A percentile compares a stretch with the other conserved stretches of the same genome.
These are phyloP conservation scores for Candida sanyaensis DNA, from an alignment of 1,139 yeast genomes.

Conservation along the genomic window DNA sequence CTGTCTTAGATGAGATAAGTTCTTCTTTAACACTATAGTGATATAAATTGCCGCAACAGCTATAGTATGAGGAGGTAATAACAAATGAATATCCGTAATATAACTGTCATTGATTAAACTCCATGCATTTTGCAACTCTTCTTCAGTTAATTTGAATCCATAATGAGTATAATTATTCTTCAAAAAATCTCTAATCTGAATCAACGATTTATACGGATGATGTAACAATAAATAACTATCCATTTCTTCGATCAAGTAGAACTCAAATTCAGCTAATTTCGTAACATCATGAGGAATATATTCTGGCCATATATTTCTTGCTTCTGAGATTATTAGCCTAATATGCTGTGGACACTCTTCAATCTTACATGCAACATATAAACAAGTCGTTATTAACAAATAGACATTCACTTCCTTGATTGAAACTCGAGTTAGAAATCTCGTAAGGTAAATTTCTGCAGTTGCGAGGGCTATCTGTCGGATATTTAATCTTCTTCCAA, in stretches of 20 bases:
- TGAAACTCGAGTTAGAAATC: constrained; percentile 74
- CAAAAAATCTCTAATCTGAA: constrained; percentile 56
- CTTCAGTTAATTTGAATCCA: constrained; percentile 51
- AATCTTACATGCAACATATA: constrained; percentile 88
- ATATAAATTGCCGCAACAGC: constrained; percentile 82
- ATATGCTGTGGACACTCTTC: constrained; percentile 97
- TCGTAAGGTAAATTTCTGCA: constrained; percentile 77
- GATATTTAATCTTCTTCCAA: constrained; percentile 75
- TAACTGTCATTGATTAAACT: constrained; percentile 87
- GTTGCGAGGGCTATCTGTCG: constrained; percentile 87
- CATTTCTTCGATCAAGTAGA: constrained; percentile 87
- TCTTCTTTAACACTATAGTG: constrained; percentile 60
- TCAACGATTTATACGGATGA: constrained; percentile 83
- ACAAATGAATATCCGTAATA: constrained; percentile 78
- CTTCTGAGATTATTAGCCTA: constrained; percentile 77
- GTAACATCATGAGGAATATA: constrained; percentile 90
- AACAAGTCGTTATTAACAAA: constrained; percentile 77
- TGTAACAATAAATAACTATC: constrained; percentile 78
- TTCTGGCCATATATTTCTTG: constrained; percentile 93
- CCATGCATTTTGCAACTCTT: constrained; percentile 87
- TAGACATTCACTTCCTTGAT: constrained; percentile 82
- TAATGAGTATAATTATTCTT: constrained; percentile 24
- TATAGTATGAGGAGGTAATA: constrained; percentile 89
- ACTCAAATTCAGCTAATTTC: constrained; percentile 94
- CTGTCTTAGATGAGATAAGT: constrained; percentile 22